Evolutionary conservation across 768 basidiomycete species (phyloP), one percentile per base, ranked within the genome.

Genomic region (Leucogyrophana mollusca): DNA sequence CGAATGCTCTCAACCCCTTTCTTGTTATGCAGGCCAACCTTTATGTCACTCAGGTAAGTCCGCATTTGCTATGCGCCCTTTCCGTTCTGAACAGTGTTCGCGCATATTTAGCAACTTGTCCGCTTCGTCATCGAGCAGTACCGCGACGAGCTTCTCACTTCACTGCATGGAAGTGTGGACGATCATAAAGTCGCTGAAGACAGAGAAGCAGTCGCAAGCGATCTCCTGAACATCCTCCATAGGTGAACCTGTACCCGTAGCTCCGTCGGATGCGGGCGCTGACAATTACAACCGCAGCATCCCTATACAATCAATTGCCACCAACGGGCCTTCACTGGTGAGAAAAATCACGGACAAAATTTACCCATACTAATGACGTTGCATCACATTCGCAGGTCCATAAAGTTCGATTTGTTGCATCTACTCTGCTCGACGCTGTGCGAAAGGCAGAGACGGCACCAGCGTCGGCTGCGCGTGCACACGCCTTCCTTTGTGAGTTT

Each of bases 41-140:
- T 34, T 94, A 87, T 56, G 92, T 94, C 56, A 94, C 92, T 9
- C 92, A 94, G 79, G 91, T 87, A 52, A 49, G 76, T 9, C 14
- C 22, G 22, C 9, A 11, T 20, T 17, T 18, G 17, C n/a, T 23
- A 7, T 30, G 16, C 40, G 9, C 2, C 6, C 6, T 30, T 2
- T 17, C 9, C 22, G n/a, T 23, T 14, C 39, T 21, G 2, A 34
- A 51, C 14, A 50, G 14, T 16, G 17, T 18, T 33, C n/a, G 32
- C 8, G 14, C 39, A 10, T n/a, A n/a, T 6, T 21, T 54, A 94
- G 90, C 92, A 94, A 91, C 79, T 93, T 40, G 90, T 90, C 47
- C 88, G 93, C 46, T 93, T 91, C 56, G 90, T 94, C 51, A 88
- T 90, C 43, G 87, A 94, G 55, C 92, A 93, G 66, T 94, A 94